These are phyloP conservation scores for Podospora pseudocomata DNA, from an alignment of 495 filamentous ascomycete species.

Conservation along the genomic window DNA sequence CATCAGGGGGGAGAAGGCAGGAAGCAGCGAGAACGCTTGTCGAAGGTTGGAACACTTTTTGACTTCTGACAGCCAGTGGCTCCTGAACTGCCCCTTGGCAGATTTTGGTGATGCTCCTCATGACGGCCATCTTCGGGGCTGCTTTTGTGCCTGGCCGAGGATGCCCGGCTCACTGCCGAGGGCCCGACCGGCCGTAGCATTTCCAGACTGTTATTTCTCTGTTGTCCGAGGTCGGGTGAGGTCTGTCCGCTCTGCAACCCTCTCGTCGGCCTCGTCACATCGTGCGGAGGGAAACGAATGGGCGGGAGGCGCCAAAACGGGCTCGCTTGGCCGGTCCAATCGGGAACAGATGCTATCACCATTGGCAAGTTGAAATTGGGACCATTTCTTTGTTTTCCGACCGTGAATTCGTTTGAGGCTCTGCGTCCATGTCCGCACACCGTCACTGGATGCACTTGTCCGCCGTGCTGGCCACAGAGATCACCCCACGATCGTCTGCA, in stretches of 20 bases:
- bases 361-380: neutral
- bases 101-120: neutral
- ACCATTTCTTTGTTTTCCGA: neutral
- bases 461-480: conserved; percentile 8
- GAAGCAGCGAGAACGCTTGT: neutral
- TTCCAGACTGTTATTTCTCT: neutral
- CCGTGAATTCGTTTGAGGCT: conserved; percentile 16
- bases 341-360: neutral
- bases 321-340: conserved; percentile 7
- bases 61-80: conserved; percentile 3
- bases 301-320: neutral
- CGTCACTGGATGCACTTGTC: neutral
- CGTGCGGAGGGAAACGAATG: conserved; percentile 1
- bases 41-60: conserved; percentile 7
- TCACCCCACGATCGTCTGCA: conserved; percentile 17
- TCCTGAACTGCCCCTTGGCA: neutral
- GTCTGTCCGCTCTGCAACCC: conserved; percentile 1
- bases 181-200: neutral
- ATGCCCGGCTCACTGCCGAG: neutral
- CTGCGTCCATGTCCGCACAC: conserved; percentile 9
- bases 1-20: neutral
- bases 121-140: neutral
- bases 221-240: neutral
- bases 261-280: conserved; percentile 6
- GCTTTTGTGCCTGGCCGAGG: neutral